Evolutionary conservation across 2,329 filamentous ascomycete genomes (phyloP), one percentile per base, ranked within the genome.

Genomic region (Mollisia scopiformis): DNA sequence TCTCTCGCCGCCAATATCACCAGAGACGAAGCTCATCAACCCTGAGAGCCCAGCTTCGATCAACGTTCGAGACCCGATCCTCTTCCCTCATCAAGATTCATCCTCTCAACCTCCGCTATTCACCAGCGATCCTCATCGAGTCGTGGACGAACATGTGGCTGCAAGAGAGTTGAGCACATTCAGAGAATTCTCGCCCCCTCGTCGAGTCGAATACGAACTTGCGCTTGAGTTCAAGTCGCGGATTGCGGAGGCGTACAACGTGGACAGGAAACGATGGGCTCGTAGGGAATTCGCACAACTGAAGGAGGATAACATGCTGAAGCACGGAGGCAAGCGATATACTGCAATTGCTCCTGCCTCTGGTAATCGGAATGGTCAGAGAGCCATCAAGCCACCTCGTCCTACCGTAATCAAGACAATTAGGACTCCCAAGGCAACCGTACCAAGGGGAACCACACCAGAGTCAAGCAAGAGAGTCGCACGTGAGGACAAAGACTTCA

Each of bases 401-500:
- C 25, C 25, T 13, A 50, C 52, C 7, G 37, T n/a, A 13, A 27
- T 54, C 16, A 37, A 50, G 25, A 67, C 65, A 47, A 27, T 57
- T 11, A 46, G 57, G 7, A 58, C 63, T 25, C 51, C 58, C 16
- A 65, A 67, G 51, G 58, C 58, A 43, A 25, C 53, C 7, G 43
- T 25, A 31, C 54, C 58, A 50, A 56, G 64, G 37, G 64, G 62
- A 56, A 37, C 35, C 0, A 75, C 75, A 5, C 71, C 73, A 25
- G 75, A 75, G 0, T 67, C 53, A 70, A 75, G 63, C 69, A 74
- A 66, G 73, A 76, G 87, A 27, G 85, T 87, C 19, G 93, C 88
- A 69, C 84, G 91, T 33, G 92, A 95, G 74, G 92, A 96, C 73
- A 92, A 90, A 73, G 89, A 96, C 74, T 96, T 91, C 75, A 80